Percentiles rank a stretch among this genome's conserved stretches.
Conservation (phyloP, 2,329 filamentous ascomycete species). For the Claviceps sp. region DNA sequence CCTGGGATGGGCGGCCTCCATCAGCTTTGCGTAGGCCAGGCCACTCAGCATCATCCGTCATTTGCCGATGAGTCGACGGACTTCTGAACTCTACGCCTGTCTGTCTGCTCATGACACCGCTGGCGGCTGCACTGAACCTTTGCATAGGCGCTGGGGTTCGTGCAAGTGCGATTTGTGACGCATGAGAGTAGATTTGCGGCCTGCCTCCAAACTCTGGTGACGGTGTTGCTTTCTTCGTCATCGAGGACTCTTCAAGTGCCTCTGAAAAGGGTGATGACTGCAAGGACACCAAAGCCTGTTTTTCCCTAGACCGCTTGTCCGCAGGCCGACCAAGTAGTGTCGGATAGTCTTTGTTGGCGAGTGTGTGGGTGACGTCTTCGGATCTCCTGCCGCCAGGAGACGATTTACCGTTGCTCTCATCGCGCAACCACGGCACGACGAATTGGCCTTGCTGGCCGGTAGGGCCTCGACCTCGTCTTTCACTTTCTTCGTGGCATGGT, state of each 20-base stretch:
- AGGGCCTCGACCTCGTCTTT: neutral
- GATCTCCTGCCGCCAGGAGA: neutral
- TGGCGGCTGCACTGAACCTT: neutral
- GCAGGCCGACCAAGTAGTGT: neutral
- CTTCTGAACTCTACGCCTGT: neutral
- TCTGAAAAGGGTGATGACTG: neutral
- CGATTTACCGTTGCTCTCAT: neutral
- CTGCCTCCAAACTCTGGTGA: neutral
- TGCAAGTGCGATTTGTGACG: constrained; percentile 2
- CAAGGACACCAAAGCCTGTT: too few species aligned
- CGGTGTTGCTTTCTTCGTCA: neutral
- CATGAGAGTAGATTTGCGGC: constrained; percentile 1
- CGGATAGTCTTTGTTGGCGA: neutral
- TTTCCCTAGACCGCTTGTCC: neutral
- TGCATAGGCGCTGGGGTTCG: constrained; percentile 1
- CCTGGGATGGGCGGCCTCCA: neutral
- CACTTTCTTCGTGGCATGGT: neutral
- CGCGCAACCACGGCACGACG: neutral
- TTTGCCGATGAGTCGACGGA: neutral
- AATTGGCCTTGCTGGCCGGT: neutral
- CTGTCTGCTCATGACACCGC: too few species aligned
- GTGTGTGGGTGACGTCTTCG: neutral
- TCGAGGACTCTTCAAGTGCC: neutral
- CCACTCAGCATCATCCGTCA: neutral
- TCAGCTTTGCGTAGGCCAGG: neutral